These are phyloP conservation scores for Kurtzmaniella quercitrusa DNA, from an alignment of 1,139 yeast species.

Conservation along the genomic window DNA sequence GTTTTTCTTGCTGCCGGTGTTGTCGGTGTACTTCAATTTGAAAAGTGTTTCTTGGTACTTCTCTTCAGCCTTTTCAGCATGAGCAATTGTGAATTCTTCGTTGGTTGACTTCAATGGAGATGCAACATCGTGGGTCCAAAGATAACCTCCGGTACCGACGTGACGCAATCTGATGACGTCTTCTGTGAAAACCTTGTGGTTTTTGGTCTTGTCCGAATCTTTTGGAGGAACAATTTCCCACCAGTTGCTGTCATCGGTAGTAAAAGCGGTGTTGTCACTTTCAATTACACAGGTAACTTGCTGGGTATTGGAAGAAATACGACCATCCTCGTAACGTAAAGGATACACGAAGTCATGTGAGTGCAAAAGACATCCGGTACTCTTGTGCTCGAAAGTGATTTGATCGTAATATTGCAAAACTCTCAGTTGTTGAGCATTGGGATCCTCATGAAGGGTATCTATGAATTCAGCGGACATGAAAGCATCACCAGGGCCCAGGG, in stretches of 20 bases:
- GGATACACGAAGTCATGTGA: slow-evolving; percentile 79
- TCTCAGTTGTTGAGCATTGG: slow-evolving; percentile 67
- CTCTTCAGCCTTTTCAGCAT: slow-evolving; percentile 51
- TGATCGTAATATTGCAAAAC: slow-evolving; percentile 72
- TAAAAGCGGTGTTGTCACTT: slow-evolving; percentile 21
- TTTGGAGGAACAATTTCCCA: slow-evolving; percentile 83
- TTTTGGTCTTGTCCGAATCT: slow-evolving; percentile 28
- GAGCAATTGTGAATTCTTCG: slow-evolving; percentile 81
- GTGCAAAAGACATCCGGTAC: slow-evolving; percentile 72
- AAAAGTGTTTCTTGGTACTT: slow-evolving; percentile 75
- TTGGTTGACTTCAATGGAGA: slow-evolving; percentile 90
- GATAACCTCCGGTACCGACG: slow-evolving; percentile 69
- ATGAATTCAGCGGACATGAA: slow-evolving; percentile 95
- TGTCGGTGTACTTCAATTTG: slow-evolving; percentile 59
- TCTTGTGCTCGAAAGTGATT: slow-evolving; percentile 73
- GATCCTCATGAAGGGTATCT: slow-evolving; percentile 82
- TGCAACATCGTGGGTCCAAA: slow-evolving; percentile 94
- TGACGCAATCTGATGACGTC: slow-evolving; percentile 80
- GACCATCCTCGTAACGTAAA: slow-evolving; percentile 90
- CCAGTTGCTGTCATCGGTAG: slow-evolving; percentile 61
- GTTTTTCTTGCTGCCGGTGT: slow-evolving; percentile 33
- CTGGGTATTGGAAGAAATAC: slow-evolving; percentile 92
- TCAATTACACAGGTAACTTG: slow-evolving; percentile 74
- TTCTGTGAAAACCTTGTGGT: slow-evolving; percentile 41
- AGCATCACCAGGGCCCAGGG: slow-evolving; percentile 93